These are phyloP conservation scores for Rhipidocladum racemiflorum DNA, from an alignment of 176 grass and related monocot genomes.

Conservation along the genomic window DNA sequence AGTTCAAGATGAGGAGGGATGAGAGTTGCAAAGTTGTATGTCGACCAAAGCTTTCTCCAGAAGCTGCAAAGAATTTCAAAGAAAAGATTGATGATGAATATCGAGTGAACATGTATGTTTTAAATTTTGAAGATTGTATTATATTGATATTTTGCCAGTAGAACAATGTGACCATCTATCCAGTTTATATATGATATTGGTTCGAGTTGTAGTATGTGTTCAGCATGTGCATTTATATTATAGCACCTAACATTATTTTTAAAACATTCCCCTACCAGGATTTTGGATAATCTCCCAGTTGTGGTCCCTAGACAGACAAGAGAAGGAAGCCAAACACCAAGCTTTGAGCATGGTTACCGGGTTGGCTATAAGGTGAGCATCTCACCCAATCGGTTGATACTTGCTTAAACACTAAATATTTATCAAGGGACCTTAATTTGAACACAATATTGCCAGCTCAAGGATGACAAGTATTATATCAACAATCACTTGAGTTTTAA, in stretches of 20 bases:
- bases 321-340: constrained; percentile 58
- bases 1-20: constrained; percentile 79
- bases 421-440: constrained; percentile 12
- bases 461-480: constrained; percentile 81
- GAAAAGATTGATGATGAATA: constrained; percentile 92
- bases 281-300: constrained; percentile 83
- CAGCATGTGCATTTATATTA: background rate
- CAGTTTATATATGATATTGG: background rate
- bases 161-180: background rate
- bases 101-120: constrained; percentile 74
- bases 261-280: constrained; percentile 30
- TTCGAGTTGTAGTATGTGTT: constrained; percentile 12
- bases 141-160: background rate
- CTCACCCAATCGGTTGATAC: background rate
- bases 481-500: constrained; percentile 83
- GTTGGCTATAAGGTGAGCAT: constrained; percentile 74
- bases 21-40: constrained; percentile 72
- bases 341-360: constrained; percentile 73
- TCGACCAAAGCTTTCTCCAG: constrained; percentile 47
- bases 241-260: background rate
- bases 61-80: constrained; percentile 78
- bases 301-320: constrained; percentile 68
- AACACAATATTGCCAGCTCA: constrained; percentile 45
- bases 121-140: background rate
- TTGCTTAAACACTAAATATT: constrained; percentile 13